These are phyloP conservation scores for Pleoardoris graminearum DNA, from an alignment of 2,329 filamentous ascomycete genomes.

Conservation along the genomic window DNA sequence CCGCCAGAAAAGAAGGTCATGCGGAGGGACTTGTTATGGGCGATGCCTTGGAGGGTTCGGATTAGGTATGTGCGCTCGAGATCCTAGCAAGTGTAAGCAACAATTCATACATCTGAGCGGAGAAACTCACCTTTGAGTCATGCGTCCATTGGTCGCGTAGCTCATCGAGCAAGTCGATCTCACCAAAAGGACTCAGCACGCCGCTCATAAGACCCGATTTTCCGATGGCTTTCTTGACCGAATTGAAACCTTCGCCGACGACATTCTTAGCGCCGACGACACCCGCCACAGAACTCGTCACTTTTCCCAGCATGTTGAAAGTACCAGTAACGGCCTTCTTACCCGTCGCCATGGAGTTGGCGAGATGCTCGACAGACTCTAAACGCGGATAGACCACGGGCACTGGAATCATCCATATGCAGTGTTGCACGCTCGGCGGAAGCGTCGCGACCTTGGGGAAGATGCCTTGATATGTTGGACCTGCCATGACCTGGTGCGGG, in stretches of 20 bases:
- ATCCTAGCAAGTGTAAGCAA: constrained; percentile 57
- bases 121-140: constrained; percentile 75
- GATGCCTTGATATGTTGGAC: constrained; percentile 93
- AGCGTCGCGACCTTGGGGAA: constrained; percentile 94
- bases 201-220: constrained; percentile 95
- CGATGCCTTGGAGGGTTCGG: constrained; percentile 90
- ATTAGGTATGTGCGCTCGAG: constrained; percentile 96
- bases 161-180: constrained; percentile 92
- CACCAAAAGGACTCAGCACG: constrained; percentile 93
- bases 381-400: constrained; percentile 88
- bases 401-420: constrained; percentile 92
- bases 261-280: constrained; percentile 94
- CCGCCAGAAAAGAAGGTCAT: constrained; percentile 97
- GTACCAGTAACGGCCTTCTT: constrained; percentile 97
- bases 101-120: background rate
- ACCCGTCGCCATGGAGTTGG: constrained; percentile 87
- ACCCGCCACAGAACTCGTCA: constrained; percentile 91
- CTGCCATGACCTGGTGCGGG: constrained; percentile 88
- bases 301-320: constrained; percentile 94
- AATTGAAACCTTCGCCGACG: constrained; percentile 88
- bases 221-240: constrained; percentile 94
- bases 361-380: constrained; percentile 88
- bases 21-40: constrained; percentile 90
- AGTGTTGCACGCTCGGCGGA: constrained; percentile 92
- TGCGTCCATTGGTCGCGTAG: constrained; percentile 98